A percentile compares a stretch with the other conserved stretches of the same genome.
Evolutionary conservation across 1,139 yeast genomes (phyloP).

Genomic region (Hyphopichia buzzinii): DNA sequence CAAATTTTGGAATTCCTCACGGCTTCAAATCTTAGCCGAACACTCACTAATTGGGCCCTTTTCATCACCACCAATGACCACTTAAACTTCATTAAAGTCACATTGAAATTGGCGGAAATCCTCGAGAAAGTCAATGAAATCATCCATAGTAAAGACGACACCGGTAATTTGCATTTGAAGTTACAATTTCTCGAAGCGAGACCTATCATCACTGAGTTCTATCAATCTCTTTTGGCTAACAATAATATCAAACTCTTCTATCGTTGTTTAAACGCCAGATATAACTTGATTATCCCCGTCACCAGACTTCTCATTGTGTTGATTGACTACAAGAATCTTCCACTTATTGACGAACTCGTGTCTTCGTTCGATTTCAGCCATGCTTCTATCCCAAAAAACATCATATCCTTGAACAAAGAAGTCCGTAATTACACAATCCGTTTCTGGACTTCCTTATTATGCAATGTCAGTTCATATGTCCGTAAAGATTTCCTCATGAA

Average conservation of each 20-base stretch:
- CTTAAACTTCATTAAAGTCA: slow-evolving; percentile 41
- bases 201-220: slow-evolving; percentile 30
- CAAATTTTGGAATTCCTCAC: slow-evolving; percentile 14
- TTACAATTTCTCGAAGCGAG: slow-evolving; percentile 14
- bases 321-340: slow-evolving; percentile 47
- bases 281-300: slow-evolving; percentile 61
- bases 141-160: slow-evolving; percentile 4
- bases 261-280: slow-evolving; percentile 62
- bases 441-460: slow-evolving; percentile 58
- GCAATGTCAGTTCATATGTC: slow-evolving; percentile 46
- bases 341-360: slow-evolving; percentile 54
- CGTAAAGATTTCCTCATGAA: slow-evolving; percentile 64
- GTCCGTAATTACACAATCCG: slow-evolving; percentile 58
- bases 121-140: slow-evolving; percentile 9
- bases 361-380: slow-evolving; percentile 68
- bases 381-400: slow-evolving; percentile 58
- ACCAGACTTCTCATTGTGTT: slow-evolving; percentile 55
- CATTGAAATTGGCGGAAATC: slow-evolving; percentile 22
- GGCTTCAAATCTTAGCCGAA: slow-evolving; percentile 16
- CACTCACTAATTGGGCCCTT: slow-evolving; percentile 52
- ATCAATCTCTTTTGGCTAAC: slow-evolving; percentile 48
- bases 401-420: slow-evolving; percentile 21
- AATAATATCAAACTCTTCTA: slow-evolving; percentile 63
- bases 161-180: slow-evolving; percentile 8
- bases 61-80: slow-evolving; percentile 65